phyloP scores from a whole-genome alignment of 108 stramenopile species.

The Phaeodactylum tricornutum region DNA sequence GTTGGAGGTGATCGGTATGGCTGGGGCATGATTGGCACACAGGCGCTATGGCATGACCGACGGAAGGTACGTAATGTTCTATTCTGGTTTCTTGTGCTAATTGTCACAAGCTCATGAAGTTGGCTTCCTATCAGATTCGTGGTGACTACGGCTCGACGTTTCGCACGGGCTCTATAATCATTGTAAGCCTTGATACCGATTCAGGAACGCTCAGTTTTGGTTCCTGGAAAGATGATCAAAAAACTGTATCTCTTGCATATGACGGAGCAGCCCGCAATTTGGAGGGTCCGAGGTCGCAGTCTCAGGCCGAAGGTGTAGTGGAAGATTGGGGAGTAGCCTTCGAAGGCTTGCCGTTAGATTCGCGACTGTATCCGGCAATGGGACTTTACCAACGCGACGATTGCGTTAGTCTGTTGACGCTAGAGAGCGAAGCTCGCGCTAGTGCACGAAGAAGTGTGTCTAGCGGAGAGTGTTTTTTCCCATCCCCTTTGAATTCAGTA shows the following conservation, averaged over 20 bases:
- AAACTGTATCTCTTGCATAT: conserved; percentile 25
- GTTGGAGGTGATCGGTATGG: conserved; percentile 95
- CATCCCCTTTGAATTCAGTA: conserved; percentile 1
- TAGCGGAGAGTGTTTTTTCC: conserved; percentile 45
- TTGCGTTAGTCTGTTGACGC: conserved; percentile 49
- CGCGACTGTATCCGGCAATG: conserved; percentile 67
- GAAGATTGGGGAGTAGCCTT: conserved; percentile 87
- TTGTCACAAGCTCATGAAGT: no score
- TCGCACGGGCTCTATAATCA: conserved; percentile 65
- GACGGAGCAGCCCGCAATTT: conserved; percentile 23
- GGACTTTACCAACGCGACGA: conserved; percentile 83
- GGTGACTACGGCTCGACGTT: conserved; percentile 74
- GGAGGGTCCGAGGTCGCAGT: conserved; percentile 16
- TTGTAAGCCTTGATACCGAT: conserved; percentile 76
- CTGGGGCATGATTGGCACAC: conserved; percentile 97
- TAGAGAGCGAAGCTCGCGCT: conserved; percentile 25
- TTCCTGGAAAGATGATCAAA: conserved; percentile 52
- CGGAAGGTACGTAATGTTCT: conserved; percentile 30
- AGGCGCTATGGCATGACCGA: conserved; percentile 92
- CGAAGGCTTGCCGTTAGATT: conserved; percentile 76
- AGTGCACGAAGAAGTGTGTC: conserved; percentile 3
- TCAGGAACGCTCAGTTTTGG: conserved; percentile 70
- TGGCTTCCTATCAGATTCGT: conserved; percentile 44
- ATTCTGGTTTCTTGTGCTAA: background rate
- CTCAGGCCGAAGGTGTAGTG: conserved; percentile 24